Evolutionary conservation across 2,329 filamentous ascomycete species (phyloP), one percentile per base, ranked within the genome.

Genomic region (Pseudogymnoascus sp.): DNA sequence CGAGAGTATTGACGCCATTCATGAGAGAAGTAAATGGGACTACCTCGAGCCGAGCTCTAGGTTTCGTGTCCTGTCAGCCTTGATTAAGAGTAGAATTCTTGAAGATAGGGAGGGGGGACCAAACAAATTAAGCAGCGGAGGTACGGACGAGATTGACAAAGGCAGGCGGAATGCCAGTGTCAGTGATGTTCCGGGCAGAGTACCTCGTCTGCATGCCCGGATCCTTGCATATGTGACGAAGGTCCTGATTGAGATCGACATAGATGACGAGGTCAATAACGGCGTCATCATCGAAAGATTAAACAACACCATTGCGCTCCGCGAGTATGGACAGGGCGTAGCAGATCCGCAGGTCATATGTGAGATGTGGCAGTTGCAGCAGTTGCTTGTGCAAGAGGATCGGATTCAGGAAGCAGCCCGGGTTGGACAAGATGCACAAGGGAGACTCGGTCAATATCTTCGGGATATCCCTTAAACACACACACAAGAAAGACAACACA

Each of bases 311-410:
- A 7, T 65, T 18, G 59, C 63, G 28, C 61, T 67, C 9, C 61
- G 64, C 28, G 59, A 64, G 28, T 66, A 64, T 35, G 63, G 60
- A 2, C 60, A 66, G 53, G 63, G 60, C 18, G 28, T 43, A 6
- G 22, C 59, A 3, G 62, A 64, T 37, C 64, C 64, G 43, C 62
- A 61, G 33, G 57, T 66, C 6, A 43, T 66, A 36, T 58, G 57
- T 9, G 63, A 67, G 28, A 57, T 66, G 60, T 65, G 65, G 63
- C 62, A 61, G 20, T 61, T 65, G 5, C 60, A 62, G 38, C 63
- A 60, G 15, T 22, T 63, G 35, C 65, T 58, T 15, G 37, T 38
- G 12, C 20, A 35, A 22, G 57, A 22, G 20, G 30, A n/a, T 22
- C 22, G 37, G 37, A 7, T 30, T 38, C 18, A 38, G 37, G 30